phyloP scores from a whole-genome alignment of 2,329 filamentous ascomycete genomes.

The Rhexocercosporidium sp. region DNA sequence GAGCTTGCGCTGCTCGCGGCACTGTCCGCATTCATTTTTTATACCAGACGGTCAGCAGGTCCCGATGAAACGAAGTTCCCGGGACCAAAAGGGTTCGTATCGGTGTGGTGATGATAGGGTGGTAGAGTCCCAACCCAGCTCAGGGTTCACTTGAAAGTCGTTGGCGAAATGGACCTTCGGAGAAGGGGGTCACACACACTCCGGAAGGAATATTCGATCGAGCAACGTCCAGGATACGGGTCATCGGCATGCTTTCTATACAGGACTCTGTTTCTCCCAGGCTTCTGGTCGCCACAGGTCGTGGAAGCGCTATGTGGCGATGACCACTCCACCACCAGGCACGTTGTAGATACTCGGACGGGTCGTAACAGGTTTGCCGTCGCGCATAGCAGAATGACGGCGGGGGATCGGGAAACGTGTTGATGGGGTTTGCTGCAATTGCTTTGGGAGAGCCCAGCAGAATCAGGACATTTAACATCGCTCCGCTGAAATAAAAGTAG shows the following conservation, averaged over 20 bases:
- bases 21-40: slow-evolving; percentile 37
- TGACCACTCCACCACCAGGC: neutral
- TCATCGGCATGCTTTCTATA: slow-evolving; percentile 12
- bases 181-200: slow-evolving; percentile 3
- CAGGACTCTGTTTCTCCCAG: neutral
- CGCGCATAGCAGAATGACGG: slow-evolving; percentile 7
- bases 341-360: neutral
- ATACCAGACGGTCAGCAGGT: neutral
- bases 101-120: slow-evolving; percentile 15
- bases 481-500: neutral
- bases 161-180: slow-evolving; percentile 5
- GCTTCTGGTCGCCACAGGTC: neutral
- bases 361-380: neutral
- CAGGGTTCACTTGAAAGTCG: slow-evolving; percentile 5
- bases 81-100: slow-evolving; percentile 2
- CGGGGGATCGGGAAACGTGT: neutral
- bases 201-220: slow-evolving; percentile 10
- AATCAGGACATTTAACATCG: slow-evolving; percentile 3
- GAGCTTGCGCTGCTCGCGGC: slow-evolving; percentile 31
- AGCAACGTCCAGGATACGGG: neutral
- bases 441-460: neutral
- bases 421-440: neutral
- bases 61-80: slow-evolving; percentile 2
- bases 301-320: neutral
- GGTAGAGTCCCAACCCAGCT: slow-evolving; percentile 7